Conservation (phyloP, 108 stramenopile species). For the Stephanodiscus triporus region DNA sequence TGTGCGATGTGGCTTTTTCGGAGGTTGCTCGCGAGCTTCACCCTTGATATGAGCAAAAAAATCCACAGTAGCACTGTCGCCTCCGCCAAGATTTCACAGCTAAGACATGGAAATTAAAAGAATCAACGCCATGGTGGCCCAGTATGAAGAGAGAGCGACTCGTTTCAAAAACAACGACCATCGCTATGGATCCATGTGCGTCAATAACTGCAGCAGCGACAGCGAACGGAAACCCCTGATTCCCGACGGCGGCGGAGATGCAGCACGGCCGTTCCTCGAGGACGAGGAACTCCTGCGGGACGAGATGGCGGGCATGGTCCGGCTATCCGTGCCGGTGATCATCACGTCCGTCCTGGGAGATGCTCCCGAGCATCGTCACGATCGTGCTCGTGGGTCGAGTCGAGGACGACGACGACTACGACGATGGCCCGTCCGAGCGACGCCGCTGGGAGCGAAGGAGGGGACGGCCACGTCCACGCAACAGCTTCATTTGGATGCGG, state of each 20-base stretch:
- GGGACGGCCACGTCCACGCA: conserved; percentile 12
- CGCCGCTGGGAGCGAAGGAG: not conserved
- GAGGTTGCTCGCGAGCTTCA: no score
- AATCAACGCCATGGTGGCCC: conserved; percentile 3
- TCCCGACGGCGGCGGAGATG: not conserved
- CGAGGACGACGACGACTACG: not conserved
- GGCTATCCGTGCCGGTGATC: conserved; percentile 23
- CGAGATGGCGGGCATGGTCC: not conserved
- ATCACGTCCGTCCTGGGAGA: conserved; percentile 43
- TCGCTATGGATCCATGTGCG: conserved; percentile 4
- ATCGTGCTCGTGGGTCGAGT: conserved; percentile 26
- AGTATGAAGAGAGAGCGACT: not conserved
- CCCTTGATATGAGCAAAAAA: no score
- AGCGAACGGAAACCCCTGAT: not conserved
- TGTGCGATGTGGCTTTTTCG: no score
- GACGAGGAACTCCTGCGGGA: not conserved
- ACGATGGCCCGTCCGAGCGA: not conserved
- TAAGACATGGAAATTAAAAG: no score
- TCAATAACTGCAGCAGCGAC: not conserved
- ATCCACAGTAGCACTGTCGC: no score
- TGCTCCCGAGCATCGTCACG: conserved; percentile 45
- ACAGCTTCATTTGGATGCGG: conserved; percentile 46
- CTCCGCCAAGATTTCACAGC: no score
- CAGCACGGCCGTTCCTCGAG: not conserved
- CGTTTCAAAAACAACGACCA: not conserved